Percentiles rank a stretch among this genome's conserved stretches.
Evolutionary conservation across 2,329 filamentous ascomycete genomes (phyloP).

Genomic region (Epicoccum nigrum): DNA sequence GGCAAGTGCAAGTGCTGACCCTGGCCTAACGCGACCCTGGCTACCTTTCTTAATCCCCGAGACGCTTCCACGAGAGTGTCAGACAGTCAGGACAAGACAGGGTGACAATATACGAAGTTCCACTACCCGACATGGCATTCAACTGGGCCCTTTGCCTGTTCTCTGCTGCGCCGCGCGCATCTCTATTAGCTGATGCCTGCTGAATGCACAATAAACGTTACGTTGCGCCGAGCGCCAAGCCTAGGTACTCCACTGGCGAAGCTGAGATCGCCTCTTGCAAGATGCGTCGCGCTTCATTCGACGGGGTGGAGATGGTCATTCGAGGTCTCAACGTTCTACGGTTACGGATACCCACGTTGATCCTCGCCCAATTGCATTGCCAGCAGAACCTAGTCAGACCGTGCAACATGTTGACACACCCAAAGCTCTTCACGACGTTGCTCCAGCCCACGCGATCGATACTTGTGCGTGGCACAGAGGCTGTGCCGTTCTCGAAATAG

Average conservation of each 20-base stretch:
- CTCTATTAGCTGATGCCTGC: slow-evolving; percentile 3
- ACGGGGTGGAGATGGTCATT: slow-evolving; percentile 9
- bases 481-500: slow-evolving; percentile 11
- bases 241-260: slow-evolving; percentile 8
- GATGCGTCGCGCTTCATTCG: slow-evolving; percentile 5
- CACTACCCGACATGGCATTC: too few species aligned
- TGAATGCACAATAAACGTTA: slow-evolving; percentile 9
- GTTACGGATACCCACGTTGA: neutral
- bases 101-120: too few species aligned
- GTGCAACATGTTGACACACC: neutral
- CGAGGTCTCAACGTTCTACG: slow-evolving; percentile 5
- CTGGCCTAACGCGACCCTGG: slow-evolving; percentile 15
- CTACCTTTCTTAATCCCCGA: slow-evolving; percentile 3
- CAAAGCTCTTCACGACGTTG: neutral
- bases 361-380: neutral
- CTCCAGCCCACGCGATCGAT: neutral
- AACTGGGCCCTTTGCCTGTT: neutral
- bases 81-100: neutral
- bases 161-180: slow-evolving; percentile 1
- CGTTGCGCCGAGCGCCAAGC: slow-evolving; percentile 18
- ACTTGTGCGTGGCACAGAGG: slow-evolving; percentile 9
- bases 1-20: slow-evolving; percentile 27
- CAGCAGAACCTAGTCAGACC: neutral
- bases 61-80: neutral
- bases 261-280: slow-evolving; percentile 15